Conservation (phyloP, 306 rosid species). For the Quercus suber region DNA sequence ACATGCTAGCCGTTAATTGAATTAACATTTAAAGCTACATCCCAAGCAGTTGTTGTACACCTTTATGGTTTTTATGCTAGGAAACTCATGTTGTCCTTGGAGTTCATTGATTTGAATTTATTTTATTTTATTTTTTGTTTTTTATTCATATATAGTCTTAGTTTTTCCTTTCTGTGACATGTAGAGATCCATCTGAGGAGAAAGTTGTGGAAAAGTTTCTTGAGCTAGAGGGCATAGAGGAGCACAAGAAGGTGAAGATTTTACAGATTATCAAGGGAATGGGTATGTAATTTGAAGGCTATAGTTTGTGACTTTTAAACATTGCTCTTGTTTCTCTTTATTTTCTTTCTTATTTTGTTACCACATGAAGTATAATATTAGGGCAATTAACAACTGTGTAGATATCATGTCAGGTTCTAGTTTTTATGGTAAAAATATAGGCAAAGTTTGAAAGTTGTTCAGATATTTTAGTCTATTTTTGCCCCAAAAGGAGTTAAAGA, state of each 20-base stretch:
- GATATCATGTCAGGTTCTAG: background rate
- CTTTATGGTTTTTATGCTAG: background rate
- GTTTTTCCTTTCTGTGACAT: conserved; percentile 10
- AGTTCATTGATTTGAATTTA: background rate
- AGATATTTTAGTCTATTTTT: background rate
- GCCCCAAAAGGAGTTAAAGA: background rate
- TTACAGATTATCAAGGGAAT: conserved; percentile 62
- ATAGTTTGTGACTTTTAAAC: background rate
- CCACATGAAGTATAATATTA: background rate
- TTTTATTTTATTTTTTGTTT: background rate
- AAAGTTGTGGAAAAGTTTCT: conserved; percentile 70
- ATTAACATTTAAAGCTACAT: background rate
- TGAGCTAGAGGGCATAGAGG: conserved; percentile 60
- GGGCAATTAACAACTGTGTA: background rate
- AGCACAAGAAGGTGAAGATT: conserved; percentile 48
- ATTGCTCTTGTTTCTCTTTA: conserved; percentile 2
- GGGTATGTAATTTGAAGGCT: conserved; percentile 52
- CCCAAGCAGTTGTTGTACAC: background rate
- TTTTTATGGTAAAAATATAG: background rate
- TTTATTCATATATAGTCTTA: background rate
- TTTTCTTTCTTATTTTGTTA: background rate
- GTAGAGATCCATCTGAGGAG: conserved; percentile 74
- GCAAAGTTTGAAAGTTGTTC: background rate
- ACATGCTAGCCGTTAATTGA: background rate
- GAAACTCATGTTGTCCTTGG: background rate